Percentiles rank a stretch among this genome's conserved stretches.
phyloP scores from a whole-genome alignment of 345 rosid species.

The Eutrema japonicum region DNA sequence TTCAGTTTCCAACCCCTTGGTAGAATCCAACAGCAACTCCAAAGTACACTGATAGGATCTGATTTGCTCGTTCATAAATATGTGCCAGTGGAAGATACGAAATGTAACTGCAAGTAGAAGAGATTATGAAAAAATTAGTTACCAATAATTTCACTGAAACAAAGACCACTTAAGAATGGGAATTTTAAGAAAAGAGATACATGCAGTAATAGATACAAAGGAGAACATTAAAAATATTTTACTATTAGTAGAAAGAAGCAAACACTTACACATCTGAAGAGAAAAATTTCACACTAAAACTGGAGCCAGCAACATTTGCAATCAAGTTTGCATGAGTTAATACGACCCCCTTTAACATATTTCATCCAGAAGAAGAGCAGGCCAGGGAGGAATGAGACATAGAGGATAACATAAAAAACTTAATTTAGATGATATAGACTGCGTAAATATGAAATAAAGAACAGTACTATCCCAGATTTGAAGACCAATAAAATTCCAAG shows the following conservation, averaged over 20 bases:
- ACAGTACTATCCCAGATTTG: not conserved
- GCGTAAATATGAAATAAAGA: slow-evolving; percentile 1
- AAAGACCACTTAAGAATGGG: not conserved
- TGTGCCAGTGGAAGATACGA: slow-evolving; percentile 98
- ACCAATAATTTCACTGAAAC: slow-evolving; percentile 23
- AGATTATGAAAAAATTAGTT: slow-evolving; percentile 31
- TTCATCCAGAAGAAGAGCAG: slow-evolving; percentile 32
- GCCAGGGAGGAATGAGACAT: slow-evolving; percentile 34
- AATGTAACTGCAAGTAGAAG: slow-evolving; percentile 64
- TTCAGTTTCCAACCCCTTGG: slow-evolving; percentile 80
- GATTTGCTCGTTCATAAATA: slow-evolving; percentile 88
- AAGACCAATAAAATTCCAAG: slow-evolving; percentile 19
- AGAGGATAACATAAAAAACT: slow-evolving; percentile 13
- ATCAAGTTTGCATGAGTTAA: slow-evolving; percentile 86
- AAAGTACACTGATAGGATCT: slow-evolving; percentile 57
- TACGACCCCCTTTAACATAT: slow-evolving; percentile 70
- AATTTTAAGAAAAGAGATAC: slow-evolving; percentile 10
- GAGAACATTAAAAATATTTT: not conserved
- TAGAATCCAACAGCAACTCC: slow-evolving; percentile 97
- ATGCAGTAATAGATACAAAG: not conserved
- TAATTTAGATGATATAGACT: slow-evolving; percentile 36
- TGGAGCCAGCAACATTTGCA: slow-evolving; percentile 81
- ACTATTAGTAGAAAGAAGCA: slow-evolving; percentile 15
- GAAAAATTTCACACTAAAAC: slow-evolving; percentile 52
- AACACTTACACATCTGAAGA: slow-evolving; percentile 86